Percentiles rank a stretch among this genome's conserved stretches.
These are phyloP conservation scores for Fusarium redolens DNA, from an alignment of 2,329 filamentous ascomycete species.

Conservation along the genomic window DNA sequence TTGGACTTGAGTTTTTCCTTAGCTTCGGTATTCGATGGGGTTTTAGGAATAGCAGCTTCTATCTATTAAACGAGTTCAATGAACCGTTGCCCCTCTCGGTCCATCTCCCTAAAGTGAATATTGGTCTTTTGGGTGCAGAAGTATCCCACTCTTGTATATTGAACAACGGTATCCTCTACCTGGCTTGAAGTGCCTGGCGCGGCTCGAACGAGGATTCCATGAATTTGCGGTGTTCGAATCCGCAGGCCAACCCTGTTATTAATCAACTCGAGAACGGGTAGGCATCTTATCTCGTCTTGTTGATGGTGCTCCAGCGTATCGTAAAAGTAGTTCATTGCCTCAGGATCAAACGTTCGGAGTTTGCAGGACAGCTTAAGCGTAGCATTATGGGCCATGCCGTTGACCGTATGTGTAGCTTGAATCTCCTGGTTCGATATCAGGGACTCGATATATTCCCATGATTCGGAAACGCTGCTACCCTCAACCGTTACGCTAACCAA, in stretches of 20 bases:
- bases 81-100: rapidly evolving
- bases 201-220: not conserved
- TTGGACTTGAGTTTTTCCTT: no score
- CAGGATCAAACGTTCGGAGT: rapidly evolving
- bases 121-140: not conserved
- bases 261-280: not conserved
- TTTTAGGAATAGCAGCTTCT: no score
- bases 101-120: rapidly evolving
- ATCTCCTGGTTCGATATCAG: rapidly evolving
- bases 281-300: not conserved
- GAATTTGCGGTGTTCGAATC: not conserved
- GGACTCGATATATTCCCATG: not conserved
- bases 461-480: rapidly evolving
- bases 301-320: not conserved
- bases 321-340: not conserved
- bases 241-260: rapidly evolving
- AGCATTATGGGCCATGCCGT: not conserved
- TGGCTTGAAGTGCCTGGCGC: rapidly evolving
- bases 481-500: rapidly evolving
- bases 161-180: rapidly evolving
- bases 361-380: not conserved
- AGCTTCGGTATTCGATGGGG: no score
- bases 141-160: not conserved
- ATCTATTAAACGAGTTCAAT: not conserved
- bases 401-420: not conserved